Base-by-base conservation (phyloP, 2,329 filamentous ascomycete genomes). In the Microsporum audouinii region DNA sequence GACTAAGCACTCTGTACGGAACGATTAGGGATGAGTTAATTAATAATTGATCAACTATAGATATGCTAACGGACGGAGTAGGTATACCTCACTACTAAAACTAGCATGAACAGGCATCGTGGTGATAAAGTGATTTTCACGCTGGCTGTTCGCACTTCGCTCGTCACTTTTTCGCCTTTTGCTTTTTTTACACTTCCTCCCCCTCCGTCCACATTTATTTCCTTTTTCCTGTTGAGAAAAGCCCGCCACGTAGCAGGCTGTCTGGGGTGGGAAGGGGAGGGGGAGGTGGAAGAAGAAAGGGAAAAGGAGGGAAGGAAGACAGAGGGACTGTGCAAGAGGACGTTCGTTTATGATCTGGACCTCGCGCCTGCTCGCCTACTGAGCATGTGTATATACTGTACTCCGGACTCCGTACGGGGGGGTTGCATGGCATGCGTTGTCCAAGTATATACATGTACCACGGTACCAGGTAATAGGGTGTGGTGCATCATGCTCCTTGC, bases 31-130 rank as follows among this genome's bases (percentile, higher is more conserved):
- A 27, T 49, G 45, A 49, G 45, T 31, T 49, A 49, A 49, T 49
- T 49, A 49, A 49, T 49, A 49, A 49, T 31, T 31, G 4, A 27
- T 27, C 12, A 49, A 27, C 45, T 55, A 34, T 55, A 34, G 49
- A n/a, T 34, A 53, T 47, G 23, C 49, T 34, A 55, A 55, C 49
- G 29, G 49, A 36, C 29, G 14, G 14, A 23, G 49, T 6, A 36
- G 34, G 17, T 23, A 23, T 36, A 36, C 39, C 39, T 43, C 45
- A 55, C 49, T 55, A 55, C 34, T 55, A 55, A 55, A 23, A 31
- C 49, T 55, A 23, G 49, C 49, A 55, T 55, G 49, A 55, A 55
- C 49, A 55, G 49, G 49, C 49, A 55, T 55, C 49, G 49, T 55
- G 49, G 49, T 10, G 29, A 47, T 23, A 10, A 23, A 23, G 47